Evolutionary conservation across 345 rosid species (phyloP).

Genomic region (Melastoma malabathricum): DNA sequence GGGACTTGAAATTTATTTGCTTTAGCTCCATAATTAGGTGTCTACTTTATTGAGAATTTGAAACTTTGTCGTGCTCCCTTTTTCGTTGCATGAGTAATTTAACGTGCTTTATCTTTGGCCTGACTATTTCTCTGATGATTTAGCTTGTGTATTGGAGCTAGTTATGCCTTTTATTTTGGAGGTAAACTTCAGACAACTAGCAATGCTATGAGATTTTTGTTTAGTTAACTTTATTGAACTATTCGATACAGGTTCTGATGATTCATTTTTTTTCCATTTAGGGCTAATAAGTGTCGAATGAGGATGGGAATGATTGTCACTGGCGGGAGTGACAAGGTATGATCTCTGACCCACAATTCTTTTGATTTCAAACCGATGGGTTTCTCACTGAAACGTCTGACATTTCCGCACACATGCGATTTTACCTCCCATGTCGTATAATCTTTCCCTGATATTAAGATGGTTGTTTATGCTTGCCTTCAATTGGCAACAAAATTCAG

Average conservation of each 20-base stretch:
- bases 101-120: too few relatives aligned
- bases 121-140: background rate
- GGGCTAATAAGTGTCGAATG: constrained; percentile 76
- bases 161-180: background rate
- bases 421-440: too few relatives aligned
- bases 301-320: constrained; percentile 71
- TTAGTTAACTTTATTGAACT: background rate
- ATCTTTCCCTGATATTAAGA: too few relatives aligned
- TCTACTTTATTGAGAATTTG: too few relatives aligned
- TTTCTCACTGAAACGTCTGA: too few relatives aligned
- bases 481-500: too few relatives aligned
- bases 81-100: too few relatives aligned
- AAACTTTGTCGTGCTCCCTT: too few relatives aligned
- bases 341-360: background rate
- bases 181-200: background rate
- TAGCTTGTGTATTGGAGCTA: background rate
- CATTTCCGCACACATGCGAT: too few relatives aligned
- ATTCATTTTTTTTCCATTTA: constrained; percentile 14
- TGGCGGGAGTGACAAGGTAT: constrained; percentile 93
- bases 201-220: background rate
- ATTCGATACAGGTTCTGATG: constrained; percentile 3
- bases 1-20: too few relatives aligned
- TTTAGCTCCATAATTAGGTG: too few relatives aligned
- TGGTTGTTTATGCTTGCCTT: too few relatives aligned
- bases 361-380: background rate